Base-by-base conservation (phyloP, 176 grass and related monocot species). In the Echinochloa phyllopogon region DNA sequence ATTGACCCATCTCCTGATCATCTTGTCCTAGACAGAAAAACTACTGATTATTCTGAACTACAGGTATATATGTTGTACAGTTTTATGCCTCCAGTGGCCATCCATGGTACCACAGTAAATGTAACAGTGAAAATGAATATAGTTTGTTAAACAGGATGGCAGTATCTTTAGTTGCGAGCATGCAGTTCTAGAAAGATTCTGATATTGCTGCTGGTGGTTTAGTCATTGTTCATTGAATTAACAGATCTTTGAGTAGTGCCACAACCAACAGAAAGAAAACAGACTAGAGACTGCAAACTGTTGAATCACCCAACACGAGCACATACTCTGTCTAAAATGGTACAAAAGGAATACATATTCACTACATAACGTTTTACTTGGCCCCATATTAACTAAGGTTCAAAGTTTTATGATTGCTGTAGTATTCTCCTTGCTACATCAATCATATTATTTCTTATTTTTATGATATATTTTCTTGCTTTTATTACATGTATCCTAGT, bases 1-100 rank as follows among this genome's bases (percentile, higher is more conserved):
- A 94, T 98, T 71, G 96, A 98, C 60, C 93, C 89, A 55, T 88
- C 96, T 78, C 80, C 86, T 36, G 93, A 95, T 84, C 96, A 98
- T 91, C 84, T 95, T 74, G 76, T 90, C 25, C 61, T 98, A 38
- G 77, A 83, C 86, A 81, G 79, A 4, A 80, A 85, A 36, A 85
- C 55, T 69, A 82, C 71, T 38, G 87, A 95, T 74, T 86, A 84
- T 80, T 90, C 91, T 79, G 96, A 98, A 80, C 68, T 98, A 56
- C 96, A 98, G 93, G 96, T 95, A 86, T 79, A 64, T 48, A 73
- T 77, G 69, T 43, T 51, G 25, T 79, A 43, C 14, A n/a, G 15
- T 52, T 63, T 57, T 58, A 3, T 73, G 11, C 78, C 76, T 83
- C 62, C 41, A 64, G 11, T 56, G 47, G 4, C 10, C 27, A 77